Evolutionary conservation across 352 stramenopile species (phyloP).

Genomic region (Pythium pyrilobum): DNA sequence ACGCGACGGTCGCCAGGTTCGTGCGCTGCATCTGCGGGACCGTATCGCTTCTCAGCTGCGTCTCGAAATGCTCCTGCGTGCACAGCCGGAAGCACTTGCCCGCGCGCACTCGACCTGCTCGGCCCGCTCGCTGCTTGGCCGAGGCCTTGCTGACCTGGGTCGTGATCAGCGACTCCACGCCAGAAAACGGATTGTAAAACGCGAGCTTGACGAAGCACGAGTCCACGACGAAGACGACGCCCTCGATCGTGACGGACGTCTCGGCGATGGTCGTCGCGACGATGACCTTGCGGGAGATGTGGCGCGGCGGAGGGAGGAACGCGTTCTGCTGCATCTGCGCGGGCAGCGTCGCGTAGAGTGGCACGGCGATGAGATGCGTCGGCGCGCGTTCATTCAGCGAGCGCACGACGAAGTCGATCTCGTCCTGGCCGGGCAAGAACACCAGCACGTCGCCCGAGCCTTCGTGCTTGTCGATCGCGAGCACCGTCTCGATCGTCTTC

Average conservation of each 20-base stretch:
- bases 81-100: constrained; percentile 79
- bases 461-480: constrained; percentile 67
- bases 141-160: constrained; percentile 95
- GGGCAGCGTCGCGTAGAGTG: constrained; percentile 93
- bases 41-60: constrained; percentile 46
- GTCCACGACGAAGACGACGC: constrained; percentile 86
- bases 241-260: constrained; percentile 97
- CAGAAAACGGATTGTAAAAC: constrained; percentile 78
- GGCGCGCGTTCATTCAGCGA: constrained; percentile 40
- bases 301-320: constrained; percentile 76
- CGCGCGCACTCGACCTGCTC: constrained; percentile 88
- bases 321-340: constrained; percentile 90
- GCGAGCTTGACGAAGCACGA: constrained; percentile 79
- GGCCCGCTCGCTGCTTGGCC: constrained; percentile 92
- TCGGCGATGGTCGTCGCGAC: constrained; percentile 92
- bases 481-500: constrained; percentile 65
- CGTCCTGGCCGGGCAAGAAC: constrained; percentile 93
- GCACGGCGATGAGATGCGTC: constrained; percentile 48
- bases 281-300: constrained; percentile 74
- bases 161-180: constrained; percentile 85
- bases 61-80: constrained; percentile 50
- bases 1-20: constrained; percentile 56
- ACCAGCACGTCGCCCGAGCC: constrained; percentile 91
- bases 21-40: constrained; percentile 84
- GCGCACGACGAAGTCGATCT: constrained; percentile 91